Base-by-base conservation (phyloP, 495 filamentous ascomycete species). In the Penicillium cataractarum region DNA sequence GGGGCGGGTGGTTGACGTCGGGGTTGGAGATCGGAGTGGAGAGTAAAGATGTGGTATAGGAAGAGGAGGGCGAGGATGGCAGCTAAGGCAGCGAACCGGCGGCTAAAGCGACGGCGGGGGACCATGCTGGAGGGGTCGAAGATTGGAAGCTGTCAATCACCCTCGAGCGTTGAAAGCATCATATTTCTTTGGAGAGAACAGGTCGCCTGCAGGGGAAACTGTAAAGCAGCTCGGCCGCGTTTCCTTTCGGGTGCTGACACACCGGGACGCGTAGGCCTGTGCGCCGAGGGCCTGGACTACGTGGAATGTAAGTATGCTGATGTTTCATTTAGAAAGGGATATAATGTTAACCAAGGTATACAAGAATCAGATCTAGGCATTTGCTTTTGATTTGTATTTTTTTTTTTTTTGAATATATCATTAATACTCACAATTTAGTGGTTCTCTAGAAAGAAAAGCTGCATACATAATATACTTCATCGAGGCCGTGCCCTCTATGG, bases 21-120 rank as follows among this genome's bases (percentile, higher is more conserved):
- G 46, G 13, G 49, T 19, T 48, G 40, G 64, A 67, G 63, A 24
- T 60, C 57, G 26, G 67, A 60, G 29, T 68, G 67, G 26, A 76
- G 55, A 35, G 64, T 63, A 67, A 64, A 61, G 61, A 79, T 52
- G 61, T 77, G 67, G 64, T 76, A 74, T 39, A 77, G 61, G 54
- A 74, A 68, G 65, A 78, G 60, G 62, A 76, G 59, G 15, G 60
- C 69, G 26, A 72, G 31, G 42, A 64, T 57, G 58, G 74, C 52
- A 48, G 73, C 65, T 21, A 79, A 15, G 26, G 66, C 63, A 55
- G 63, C 44, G 24, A 72, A 65, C 59, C 71, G 75, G 46, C 72
- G 75, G 62, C 70, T 71, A 44, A 69, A 71, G 26, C 65, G 62
- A 52, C 72, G 72, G 22, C 68, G 69, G 64, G 69, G 57, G 39